These are phyloP conservation scores for Citrus cavaleriei DNA, from an alignment of 345 rosid genomes.

Conservation along the genomic window DNA sequence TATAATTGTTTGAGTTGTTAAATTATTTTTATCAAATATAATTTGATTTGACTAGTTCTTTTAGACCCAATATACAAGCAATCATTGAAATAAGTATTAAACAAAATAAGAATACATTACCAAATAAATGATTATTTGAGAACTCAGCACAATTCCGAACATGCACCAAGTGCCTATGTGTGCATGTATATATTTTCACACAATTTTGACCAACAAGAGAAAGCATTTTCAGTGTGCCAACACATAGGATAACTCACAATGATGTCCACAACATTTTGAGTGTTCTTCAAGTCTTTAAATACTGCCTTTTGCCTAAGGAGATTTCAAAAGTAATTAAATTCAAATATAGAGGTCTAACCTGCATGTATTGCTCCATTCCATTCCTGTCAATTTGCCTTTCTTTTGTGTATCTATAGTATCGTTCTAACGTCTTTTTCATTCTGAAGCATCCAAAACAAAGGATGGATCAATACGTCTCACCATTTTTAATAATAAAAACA, in stretches of 20 bases:
- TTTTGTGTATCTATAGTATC: constrained; percentile 29
- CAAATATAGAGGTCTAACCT: constrained; percentile 33
- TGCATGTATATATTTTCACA: too few species aligned
- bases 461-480: neutral
- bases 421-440: constrained; percentile 37
- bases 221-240: too few species aligned
- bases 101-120: too few species aligned
- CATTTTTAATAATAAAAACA: neutral
- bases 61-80: too few species aligned
- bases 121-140: too few species aligned
- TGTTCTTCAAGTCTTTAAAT: neutral
- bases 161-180: too few species aligned
- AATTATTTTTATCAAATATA: too few species aligned
- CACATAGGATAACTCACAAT: neutral
- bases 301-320: neutral
- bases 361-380: constrained; percentile 28
- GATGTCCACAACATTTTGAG: neutral
- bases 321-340: neutral
- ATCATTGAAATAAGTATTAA: too few species aligned
- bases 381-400: constrained; percentile 18
- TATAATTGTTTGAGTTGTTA: too few species aligned
- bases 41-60: too few species aligned
- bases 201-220: too few species aligned
- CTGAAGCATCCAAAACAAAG: constrained; percentile 28
- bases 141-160: too few species aligned